These are phyloP conservation scores for Tylopilus orsonianus DNA, from an alignment of 1,284 basidiomycete species.

Conservation along the genomic window DNA sequence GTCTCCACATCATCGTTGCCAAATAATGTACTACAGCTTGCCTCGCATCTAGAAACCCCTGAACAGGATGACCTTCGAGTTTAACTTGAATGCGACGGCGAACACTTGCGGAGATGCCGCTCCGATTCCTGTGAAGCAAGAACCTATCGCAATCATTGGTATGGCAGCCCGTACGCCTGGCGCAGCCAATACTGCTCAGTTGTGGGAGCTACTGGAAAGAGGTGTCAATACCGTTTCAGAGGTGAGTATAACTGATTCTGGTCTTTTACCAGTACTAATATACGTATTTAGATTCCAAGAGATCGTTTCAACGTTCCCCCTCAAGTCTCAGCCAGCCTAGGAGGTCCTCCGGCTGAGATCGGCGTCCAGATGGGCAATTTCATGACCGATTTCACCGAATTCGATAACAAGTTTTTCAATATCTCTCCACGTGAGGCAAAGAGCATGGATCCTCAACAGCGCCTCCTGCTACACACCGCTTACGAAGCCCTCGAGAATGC, in stretches of 20 bases:
- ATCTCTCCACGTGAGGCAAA: conserved; percentile 71
- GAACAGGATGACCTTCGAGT: conserved; percentile 45
- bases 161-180: conserved; percentile 69
- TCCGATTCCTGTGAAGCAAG: conserved; percentile 34
- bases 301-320: conserved; percentile 52
- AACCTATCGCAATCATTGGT: conserved; percentile 67
- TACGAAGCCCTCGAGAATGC: conserved; percentile 68
- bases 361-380: conserved; percentile 64
- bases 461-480: conserved; percentile 61
- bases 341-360: conserved; percentile 40
- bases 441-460: conserved; percentile 75
- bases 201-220: conserved; percentile 60
- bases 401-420: conserved; percentile 71
- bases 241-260: conserved; percentile 37
- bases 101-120: conserved; percentile 2
- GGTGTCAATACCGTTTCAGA: conserved; percentile 59
- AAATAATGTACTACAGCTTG: no score
- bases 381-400: conserved; percentile 52
- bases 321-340: conserved; percentile 32
- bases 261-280: not conserved
- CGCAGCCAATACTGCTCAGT: conserved; percentile 42
- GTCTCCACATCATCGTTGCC: no score
- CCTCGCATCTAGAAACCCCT: no score
- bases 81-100: conserved; percentile 30
- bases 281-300: conserved; percentile 50